A percentile compares a stretch with the other conserved stretches of the same genome.
Evolutionary conservation across 139 green algal species (phyloP).

Genomic region (Gonium pectorale): DNA sequence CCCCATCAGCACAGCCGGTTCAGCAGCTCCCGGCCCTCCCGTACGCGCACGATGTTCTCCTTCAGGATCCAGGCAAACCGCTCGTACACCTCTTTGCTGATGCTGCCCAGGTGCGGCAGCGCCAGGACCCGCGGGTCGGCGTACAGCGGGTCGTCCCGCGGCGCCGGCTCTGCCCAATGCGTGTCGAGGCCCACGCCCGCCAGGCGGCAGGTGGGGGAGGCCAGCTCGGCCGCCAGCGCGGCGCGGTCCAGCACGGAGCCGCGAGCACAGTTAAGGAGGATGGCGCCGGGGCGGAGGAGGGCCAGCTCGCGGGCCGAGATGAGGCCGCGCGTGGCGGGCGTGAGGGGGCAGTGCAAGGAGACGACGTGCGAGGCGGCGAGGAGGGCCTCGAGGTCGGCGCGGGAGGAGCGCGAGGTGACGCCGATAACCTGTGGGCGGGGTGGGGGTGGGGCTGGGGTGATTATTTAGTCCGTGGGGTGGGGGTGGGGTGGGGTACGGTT

Average conservation of each 20-base stretch:
- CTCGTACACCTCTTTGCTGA: constrained; percentile 55
- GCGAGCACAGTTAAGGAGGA: constrained; percentile 66
- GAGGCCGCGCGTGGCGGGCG: constrained; percentile 51
- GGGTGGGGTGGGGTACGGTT: too few relatives aligned
- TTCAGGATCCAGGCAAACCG: constrained; percentile 36
- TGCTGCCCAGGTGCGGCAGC: constrained; percentile 57
- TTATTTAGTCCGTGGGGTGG: too few relatives aligned
- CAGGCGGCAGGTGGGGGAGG: neutral
- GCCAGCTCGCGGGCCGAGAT: constrained; percentile 55
- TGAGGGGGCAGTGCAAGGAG: constrained; percentile 65
- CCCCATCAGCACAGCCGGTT: constrained; percentile 48
- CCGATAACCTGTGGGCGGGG: constrained; percentile 5
- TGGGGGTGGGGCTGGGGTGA: neutral
- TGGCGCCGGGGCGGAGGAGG: constrained; percentile 53
- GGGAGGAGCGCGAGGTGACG: constrained; percentile 43
- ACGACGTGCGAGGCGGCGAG: constrained; percentile 55
- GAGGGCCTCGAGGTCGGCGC: constrained; percentile 55
- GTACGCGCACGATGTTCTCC: constrained; percentile 48
- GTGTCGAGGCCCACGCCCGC: constrained; percentile 71
- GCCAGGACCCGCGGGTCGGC: constrained; percentile 62
- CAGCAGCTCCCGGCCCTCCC: constrained; percentile 58
- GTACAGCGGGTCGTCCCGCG: constrained; percentile 62
- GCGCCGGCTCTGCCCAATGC: constrained; percentile 67
- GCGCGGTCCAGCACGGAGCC: constrained; percentile 51
- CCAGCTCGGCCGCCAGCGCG: constrained; percentile 58